Evolutionary conservation across 768 basidiomycete species (phyloP).

Genomic region (Sporobolomyces pararoseus): DNA sequence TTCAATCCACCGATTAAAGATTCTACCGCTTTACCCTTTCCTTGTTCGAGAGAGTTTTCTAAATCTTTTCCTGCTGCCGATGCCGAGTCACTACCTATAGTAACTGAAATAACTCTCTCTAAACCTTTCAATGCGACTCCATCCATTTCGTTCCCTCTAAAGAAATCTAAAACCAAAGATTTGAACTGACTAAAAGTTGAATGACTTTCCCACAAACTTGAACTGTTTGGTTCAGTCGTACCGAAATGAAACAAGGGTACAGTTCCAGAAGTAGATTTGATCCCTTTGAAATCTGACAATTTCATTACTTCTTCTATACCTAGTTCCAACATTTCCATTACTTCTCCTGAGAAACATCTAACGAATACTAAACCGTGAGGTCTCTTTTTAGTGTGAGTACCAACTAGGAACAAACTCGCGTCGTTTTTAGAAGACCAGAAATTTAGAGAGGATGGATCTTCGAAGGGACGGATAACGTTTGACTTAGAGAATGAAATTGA

Average conservation of each 20-base stretch:
- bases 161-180: slow-evolving; percentile 82
- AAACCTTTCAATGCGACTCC: slow-evolving; percentile 77
- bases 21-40: slow-evolving; percentile 38
- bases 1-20: slow-evolving; percentile 18
- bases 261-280: slow-evolving; percentile 76
- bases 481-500: slow-evolving; percentile 91
- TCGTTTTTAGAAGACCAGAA: slow-evolving; percentile 96
- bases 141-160: slow-evolving; percentile 76
- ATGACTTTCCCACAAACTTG: slow-evolving; percentile 91
- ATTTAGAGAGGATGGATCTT: slow-evolving; percentile 72
- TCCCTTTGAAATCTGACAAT: slow-evolving; percentile 80
- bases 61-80: slow-evolving; percentile 29
- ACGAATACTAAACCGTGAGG: slow-evolving; percentile 81
- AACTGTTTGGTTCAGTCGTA: slow-evolving; percentile 52
- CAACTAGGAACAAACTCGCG: slow-evolving; percentile 81
- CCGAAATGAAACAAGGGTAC: slow-evolving; percentile 94
- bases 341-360: slow-evolving; percentile 75
- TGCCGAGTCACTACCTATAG: slow-evolving; percentile 62
- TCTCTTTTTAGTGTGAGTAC: slow-evolving; percentile 88
- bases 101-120: slow-evolving; percentile 81
- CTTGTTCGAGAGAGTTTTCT: too few relatives aligned
- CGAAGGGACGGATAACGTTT: slow-evolving; percentile 75
- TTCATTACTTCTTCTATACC: slow-evolving; percentile 75
- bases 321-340: slow-evolving; percentile 92
- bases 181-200: slow-evolving; percentile 88